Percentiles rank a stretch among this genome's conserved stretches.
phyloP scores from a whole-genome alignment of 164 flowering plant genomes.

The Nymphaea thermarum region DNA sequence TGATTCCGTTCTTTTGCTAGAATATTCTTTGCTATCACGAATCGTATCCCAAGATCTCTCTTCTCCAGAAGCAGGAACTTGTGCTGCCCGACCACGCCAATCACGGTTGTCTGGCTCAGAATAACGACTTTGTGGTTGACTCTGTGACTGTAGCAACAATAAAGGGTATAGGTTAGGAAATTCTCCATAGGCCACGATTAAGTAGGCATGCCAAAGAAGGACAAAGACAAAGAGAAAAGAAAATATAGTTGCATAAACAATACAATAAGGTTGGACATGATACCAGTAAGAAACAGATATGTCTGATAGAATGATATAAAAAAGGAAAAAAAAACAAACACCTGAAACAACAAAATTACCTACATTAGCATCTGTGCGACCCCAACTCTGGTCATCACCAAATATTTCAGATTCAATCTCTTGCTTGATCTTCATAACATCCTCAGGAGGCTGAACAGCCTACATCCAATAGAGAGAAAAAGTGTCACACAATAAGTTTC shows the following conservation, averaged over 20 bases:
- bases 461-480: slow-evolving; percentile 3
- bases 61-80: slow-evolving; percentile 36
- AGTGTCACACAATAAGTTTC: not conserved
- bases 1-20: slow-evolving; percentile 13
- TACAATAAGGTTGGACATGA: not conserved
- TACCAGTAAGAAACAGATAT: not conserved
- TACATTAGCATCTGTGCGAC: slow-evolving; percentile 53
- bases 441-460: slow-evolving; percentile 45
- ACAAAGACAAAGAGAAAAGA: not conserved
- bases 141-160: slow-evolving; percentile 20
- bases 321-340: not conserved
- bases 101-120: slow-evolving; percentile 85
- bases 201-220: too few relatives aligned
- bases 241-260: not conserved
- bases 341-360: slow-evolving; percentile 8
- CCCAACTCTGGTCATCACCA: slow-evolving; percentile 77
- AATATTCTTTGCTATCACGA: slow-evolving; percentile 40
- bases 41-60: slow-evolving; percentile 62
- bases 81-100: slow-evolving; percentile 76
- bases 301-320: too few relatives aligned
- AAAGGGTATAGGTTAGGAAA: not conserved
- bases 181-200: not conserved
- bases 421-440: slow-evolving; percentile 56
- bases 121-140: slow-evolving; percentile 53
- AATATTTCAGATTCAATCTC: slow-evolving; percentile 64